Evolutionary conservation across 139 green algal species (phyloP).

Genomic region (Edaphochlamys debaryana): DNA sequence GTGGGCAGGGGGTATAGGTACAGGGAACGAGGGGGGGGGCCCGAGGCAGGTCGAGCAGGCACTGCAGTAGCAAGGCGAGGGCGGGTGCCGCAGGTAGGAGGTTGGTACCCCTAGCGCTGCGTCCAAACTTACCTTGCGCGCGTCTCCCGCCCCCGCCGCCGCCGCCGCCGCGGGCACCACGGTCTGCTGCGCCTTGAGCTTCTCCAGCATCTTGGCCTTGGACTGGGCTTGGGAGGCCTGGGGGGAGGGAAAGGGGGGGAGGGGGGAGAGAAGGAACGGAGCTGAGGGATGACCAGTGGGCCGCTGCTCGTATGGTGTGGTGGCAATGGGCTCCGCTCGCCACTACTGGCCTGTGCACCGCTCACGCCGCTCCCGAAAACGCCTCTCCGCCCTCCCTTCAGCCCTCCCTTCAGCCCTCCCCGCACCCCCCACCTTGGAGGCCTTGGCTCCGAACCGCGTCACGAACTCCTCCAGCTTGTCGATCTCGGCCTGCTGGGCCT

Average conservation of each 20-base stretch:
- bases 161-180: constrained; percentile 53
- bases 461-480: constrained; percentile 78
- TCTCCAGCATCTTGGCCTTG: constrained; percentile 71
- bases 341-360: too few species aligned
- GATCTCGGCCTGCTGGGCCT: constrained; percentile 61
- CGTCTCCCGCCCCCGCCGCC: constrained; percentile 52
- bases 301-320: too few species aligned
- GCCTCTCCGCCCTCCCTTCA: too few species aligned
- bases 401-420: too few species aligned
- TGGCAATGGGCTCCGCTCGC: too few species aligned
- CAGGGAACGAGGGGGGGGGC: too few species aligned
- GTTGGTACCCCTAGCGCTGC: too few species aligned
- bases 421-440: constrained; percentile 33
- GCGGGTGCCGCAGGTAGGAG: too few species aligned
- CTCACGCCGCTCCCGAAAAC: too few species aligned
- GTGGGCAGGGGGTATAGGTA: too few species aligned
- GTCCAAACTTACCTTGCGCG: constrained; percentile 55
- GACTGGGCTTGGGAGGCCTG: constrained; percentile 77
- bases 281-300: not conserved
- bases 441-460: constrained; percentile 78
- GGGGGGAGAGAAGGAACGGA: not conserved
- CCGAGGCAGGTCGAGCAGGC: too few species aligned
- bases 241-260: not conserved
- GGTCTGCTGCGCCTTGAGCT: constrained; percentile 64
- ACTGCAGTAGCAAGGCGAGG: too few species aligned